phyloP scores from a whole-genome alignment of 2,329 filamentous ascomycete genomes.

The Alternaria postmessia region DNA sequence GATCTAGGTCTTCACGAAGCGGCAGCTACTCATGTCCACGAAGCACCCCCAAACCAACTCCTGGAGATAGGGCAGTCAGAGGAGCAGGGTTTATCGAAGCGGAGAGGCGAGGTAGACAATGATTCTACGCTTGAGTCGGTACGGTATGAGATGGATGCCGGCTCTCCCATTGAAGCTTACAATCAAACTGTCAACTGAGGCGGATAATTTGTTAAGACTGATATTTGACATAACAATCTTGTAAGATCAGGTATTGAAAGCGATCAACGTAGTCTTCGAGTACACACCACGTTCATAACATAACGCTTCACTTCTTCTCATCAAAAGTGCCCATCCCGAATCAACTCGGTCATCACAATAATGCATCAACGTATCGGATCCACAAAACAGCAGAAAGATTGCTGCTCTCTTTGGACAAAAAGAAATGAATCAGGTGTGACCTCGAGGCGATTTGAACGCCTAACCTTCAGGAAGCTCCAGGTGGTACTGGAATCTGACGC shows the following conservation, averaged over 20 bases:
- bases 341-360: neutral
- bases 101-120: neutral
- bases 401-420: too few relatives aligned
- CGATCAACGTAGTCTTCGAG: neutral
- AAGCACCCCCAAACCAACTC: neutral
- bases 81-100: neutral
- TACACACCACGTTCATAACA: neutral
- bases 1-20: neutral
- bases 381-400: too few relatives aligned
- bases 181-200: neutral
- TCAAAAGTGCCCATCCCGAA: neutral
- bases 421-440: too few relatives aligned
- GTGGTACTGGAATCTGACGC: too few relatives aligned
- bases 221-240: neutral
- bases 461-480: too few relatives aligned
- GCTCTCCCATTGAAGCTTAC: neutral
- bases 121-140: neutral
- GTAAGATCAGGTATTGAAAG: neutral
- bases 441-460: too few relatives aligned
- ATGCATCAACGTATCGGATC: too few relatives aligned
- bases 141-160: neutral
- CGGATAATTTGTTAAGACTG: neutral
- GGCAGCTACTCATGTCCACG: neutral
- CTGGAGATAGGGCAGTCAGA: neutral
- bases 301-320: neutral